These are phyloP conservation scores for Thermoascus crustaceus DNA, from an alignment of 2,329 filamentous ascomycete genomes.

Conservation along the genomic window DNA sequence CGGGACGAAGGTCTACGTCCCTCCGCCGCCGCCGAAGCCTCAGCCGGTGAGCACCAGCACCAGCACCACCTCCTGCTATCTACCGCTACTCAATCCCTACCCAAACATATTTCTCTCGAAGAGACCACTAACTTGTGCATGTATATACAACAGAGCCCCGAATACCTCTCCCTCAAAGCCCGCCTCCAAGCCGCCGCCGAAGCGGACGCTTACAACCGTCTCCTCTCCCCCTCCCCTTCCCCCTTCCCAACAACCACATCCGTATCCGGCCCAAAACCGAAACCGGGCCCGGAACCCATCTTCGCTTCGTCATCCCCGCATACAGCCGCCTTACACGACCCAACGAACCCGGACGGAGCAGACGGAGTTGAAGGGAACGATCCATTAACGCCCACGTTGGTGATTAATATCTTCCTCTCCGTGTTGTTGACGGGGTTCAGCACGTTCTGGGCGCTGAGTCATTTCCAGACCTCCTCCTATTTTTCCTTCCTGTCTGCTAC, in stretches of 20 bases:
- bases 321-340: conserved; percentile 41
- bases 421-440: conserved; percentile 59
- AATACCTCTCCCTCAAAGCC: conserved; percentile 84
- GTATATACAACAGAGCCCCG: conserved; percentile 53
- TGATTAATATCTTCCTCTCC: conserved; percentile 83
- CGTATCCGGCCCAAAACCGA: no score
- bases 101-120: no score
- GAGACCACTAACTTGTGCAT: no score
- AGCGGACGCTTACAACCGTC: conserved; percentile 69
- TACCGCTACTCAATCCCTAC: no score
- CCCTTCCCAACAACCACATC: conserved; percentile 53
- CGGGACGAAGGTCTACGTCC: conserved; percentile 63
- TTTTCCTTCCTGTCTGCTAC: conserved; percentile 11
- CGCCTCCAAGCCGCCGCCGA: conserved; percentile 77
- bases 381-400: conserved; percentile 47
- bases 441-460: conserved; percentile 36
- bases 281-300: conserved; percentile 28
- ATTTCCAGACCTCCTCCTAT: conserved; percentile 28
- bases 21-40: conserved; percentile 72
- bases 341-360: conserved; percentile 23
- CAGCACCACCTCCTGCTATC: no score
- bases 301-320: conserved; percentile 48
- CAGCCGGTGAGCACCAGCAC: conserved; percentile 61
- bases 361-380: conserved; percentile 34
- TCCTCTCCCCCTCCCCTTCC: conserved; percentile 56